These are phyloP conservation scores for Mycena capillaripes DNA, from an alignment of 768 basidiomycete genomes.

Conservation along the genomic window DNA sequence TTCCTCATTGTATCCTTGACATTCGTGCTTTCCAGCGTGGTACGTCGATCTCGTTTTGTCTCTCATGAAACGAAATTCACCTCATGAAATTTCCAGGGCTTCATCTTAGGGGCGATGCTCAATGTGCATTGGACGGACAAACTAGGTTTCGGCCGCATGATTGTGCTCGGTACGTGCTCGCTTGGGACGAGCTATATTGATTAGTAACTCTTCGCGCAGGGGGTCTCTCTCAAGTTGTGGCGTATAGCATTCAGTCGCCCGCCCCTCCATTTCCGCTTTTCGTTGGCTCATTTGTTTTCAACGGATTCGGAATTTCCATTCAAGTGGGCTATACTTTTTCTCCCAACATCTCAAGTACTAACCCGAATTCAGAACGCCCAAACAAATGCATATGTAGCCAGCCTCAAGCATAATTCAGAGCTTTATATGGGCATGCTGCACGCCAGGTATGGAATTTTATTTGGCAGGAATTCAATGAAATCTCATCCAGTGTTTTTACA, in stretches of 20 bases:
- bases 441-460: conserved; percentile 39
- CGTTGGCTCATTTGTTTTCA: conserved; percentile 57
- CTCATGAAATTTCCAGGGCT: conserved; percentile 53
- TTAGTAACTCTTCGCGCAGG: conserved; percentile 46
- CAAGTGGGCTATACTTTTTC: conserved; percentile 45
- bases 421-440: conserved; percentile 68
- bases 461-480: neutral
- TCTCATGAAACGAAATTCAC: neutral
- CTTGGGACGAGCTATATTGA: conserved; percentile 10
- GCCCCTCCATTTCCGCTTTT: conserved; percentile 69
- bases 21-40: conserved; percentile 54
- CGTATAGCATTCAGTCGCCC: conserved; percentile 59
- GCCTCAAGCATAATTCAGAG: conserved; percentile 56
- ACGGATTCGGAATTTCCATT: conserved; percentile 65
- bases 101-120: conserved; percentile 58
- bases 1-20: conserved; percentile 66
- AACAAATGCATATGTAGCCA: conserved; percentile 67
- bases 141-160: conserved; percentile 57
- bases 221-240: conserved; percentile 56
- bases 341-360: neutral
- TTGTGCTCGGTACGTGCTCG: conserved; percentile 37
- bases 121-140: conserved; percentile 63
- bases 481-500: conserved; percentile 8
- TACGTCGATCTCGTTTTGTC: conserved; percentile 24
- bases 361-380: conserved; percentile 59